A percentile compares a stretch with the other conserved stretches of the same genome.
Evolutionary conservation across 2,329 filamentous ascomycete species (phyloP).

Genomic region (Tolypocladium nubicola): DNA sequence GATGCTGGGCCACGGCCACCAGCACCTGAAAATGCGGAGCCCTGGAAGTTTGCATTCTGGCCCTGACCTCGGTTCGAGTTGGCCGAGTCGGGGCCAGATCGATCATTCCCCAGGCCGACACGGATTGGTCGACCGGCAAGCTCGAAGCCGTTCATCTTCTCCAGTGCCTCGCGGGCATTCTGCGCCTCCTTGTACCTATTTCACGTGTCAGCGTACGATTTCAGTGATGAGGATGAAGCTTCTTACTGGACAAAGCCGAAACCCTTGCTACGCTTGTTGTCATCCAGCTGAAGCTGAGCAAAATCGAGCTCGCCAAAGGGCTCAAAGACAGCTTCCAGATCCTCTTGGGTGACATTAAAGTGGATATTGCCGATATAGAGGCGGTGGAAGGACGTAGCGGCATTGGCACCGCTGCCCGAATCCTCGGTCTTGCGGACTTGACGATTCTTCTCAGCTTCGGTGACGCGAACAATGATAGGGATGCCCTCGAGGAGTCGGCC

Average conservation of each 20-base stretch:
- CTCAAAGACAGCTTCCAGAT: slow-evolving; percentile 92
- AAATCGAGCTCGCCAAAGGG: slow-evolving; percentile 97
- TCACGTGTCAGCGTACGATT: background rate
- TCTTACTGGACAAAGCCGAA: slow-evolving; percentile 98
- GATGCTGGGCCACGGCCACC: slow-evolving; percentile 77
- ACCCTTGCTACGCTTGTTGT: slow-evolving; percentile 78
- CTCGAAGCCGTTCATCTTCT: slow-evolving; percentile 99
- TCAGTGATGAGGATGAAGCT: background rate
- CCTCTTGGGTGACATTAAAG: slow-evolving; percentile 96
- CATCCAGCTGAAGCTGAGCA: slow-evolving; percentile 94
- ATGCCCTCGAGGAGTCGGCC: slow-evolving; percentile 98
- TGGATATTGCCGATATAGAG: slow-evolving; percentile 99
- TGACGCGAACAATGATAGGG: slow-evolving; percentile 95
- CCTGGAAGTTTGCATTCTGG: slow-evolving; percentile 65
- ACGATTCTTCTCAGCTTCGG: slow-evolving; percentile 98
- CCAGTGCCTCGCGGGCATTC: slow-evolving; percentile 85
- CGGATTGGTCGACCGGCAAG: slow-evolving; percentile 94
- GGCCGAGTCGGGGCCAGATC: slow-evolving; percentile 95
- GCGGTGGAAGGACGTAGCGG: slow-evolving; percentile 89
- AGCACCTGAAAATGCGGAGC: slow-evolving; percentile 82
- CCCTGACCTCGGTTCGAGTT: slow-evolving; percentile 85
- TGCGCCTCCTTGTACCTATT: slow-evolving; percentile 76
- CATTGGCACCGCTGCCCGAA: slow-evolving; percentile 60
- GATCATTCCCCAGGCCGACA: slow-evolving; percentile 98
- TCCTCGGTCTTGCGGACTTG: slow-evolving; percentile 77